Conservation (phyloP, 768 basidiomycete genomes). For the Scleroderma bovista region DNA sequence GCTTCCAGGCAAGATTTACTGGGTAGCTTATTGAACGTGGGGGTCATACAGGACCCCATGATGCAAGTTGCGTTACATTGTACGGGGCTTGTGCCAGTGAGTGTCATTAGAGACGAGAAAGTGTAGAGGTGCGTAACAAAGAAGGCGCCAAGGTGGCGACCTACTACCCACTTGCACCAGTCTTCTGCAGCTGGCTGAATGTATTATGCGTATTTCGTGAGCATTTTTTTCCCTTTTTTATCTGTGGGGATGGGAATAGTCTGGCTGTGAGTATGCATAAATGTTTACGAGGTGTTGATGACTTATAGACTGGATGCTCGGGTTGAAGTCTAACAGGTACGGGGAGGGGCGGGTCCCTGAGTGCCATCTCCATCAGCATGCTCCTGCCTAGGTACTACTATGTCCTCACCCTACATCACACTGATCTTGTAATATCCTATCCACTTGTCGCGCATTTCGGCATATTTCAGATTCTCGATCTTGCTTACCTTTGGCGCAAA, state of each 20-base stretch:
- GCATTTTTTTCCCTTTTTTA: not conserved
- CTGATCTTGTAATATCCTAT: not conserved
- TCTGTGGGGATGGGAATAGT: too few species aligned
- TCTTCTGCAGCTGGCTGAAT: conserved; percentile 18
- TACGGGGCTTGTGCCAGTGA: conserved; percentile 22
- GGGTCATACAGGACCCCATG: conserved; percentile 23
- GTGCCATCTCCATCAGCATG: conserved; percentile 18
- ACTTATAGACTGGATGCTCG: conserved; percentile 28
- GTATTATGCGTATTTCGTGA: conserved; percentile 14
- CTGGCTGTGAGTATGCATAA: not conserved
- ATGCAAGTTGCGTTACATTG: conserved; percentile 26
- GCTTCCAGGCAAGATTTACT: conserved; percentile 12
- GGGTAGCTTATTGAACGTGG: conserved; percentile 24
- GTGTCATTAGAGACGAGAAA: conserved; percentile 24
- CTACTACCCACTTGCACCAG: conserved; percentile 18
- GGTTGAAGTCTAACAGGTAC: conserved; percentile 14
- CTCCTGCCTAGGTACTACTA: conserved; percentile 23
- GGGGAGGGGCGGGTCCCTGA: conserved; percentile 7
- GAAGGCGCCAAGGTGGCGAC: conserved; percentile 10
- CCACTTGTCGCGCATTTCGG: not conserved
- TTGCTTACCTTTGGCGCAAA: conserved; percentile 9
- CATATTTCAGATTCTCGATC: conserved; percentile 21
- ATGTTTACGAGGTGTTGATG: not conserved
- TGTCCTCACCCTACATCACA: not conserved
- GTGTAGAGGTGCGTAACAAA: conserved; percentile 20